Evolutionary conservation across 2,329 filamentous ascomycete species (phyloP).

Genomic region (Chaetothyriales sp.): DNA sequence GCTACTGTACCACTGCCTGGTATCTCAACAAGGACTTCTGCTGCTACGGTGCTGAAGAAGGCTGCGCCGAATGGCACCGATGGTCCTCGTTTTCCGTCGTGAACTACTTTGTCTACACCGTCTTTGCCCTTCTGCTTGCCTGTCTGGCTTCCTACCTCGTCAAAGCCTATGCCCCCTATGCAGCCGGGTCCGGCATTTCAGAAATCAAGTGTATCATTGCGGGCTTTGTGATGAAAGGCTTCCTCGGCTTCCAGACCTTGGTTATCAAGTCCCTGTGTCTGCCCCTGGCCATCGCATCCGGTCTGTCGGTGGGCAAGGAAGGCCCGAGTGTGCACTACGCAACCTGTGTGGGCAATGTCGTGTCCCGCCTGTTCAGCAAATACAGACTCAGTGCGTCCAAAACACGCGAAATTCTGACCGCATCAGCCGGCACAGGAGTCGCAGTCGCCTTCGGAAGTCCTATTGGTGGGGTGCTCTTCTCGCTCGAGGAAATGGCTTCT

Average conservation of each 20-base stretch:
- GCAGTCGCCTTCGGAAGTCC: conserved; percentile 95
- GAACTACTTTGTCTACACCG: conserved; percentile 79
- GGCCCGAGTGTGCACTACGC: conserved; percentile 98
- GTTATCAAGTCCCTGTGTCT: conserved; percentile 86
- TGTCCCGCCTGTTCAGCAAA: conserved; percentile 82
- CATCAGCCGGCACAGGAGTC: conserved; percentile 85
- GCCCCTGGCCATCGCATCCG: conserved; percentile 83
- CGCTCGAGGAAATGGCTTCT: conserved; percentile 91
- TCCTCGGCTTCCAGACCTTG: conserved; percentile 79
- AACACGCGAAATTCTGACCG: conserved; percentile 85
- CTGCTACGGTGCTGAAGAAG: conserved; percentile 88
- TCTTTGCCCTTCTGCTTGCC: conserved; percentile 70
- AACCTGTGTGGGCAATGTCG: conserved; percentile 92
- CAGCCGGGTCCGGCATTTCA: conserved; percentile 88
- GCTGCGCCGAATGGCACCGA: conserved; percentile 73
- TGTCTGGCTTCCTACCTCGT: conserved; percentile 71
- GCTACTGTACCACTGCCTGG: conserved; percentile 89
- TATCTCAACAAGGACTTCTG: conserved; percentile 97
- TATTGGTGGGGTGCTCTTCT: conserved; percentile 92
- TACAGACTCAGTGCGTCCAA: conserved; percentile 86
- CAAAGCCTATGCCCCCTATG: conserved; percentile 84
- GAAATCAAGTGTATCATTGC: conserved; percentile 99
- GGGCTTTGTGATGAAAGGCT: conserved; percentile 98
- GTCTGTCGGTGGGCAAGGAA: conserved; percentile 89
- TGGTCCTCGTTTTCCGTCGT: conserved; percentile 67